These are phyloP conservation scores for Triticum turgidum DNA, from an alignment of 176 grass and related monocot genomes.

Conservation along the genomic window DNA sequence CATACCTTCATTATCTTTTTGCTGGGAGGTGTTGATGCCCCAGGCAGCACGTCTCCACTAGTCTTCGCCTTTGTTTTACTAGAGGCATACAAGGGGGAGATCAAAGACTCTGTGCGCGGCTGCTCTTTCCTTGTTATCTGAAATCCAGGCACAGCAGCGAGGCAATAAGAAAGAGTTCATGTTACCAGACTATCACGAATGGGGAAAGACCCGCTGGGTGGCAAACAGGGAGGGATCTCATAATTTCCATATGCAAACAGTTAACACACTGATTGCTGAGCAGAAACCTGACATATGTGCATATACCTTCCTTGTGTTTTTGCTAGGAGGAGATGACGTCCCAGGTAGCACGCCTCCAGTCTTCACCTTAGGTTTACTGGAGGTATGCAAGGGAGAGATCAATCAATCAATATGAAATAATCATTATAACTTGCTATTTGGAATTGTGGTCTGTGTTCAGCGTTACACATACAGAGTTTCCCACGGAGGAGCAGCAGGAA, in stretches of 20 bases:
- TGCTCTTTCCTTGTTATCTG: too few relatives aligned
- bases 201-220: neutral
- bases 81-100: too few relatives aligned
- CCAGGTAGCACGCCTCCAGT: neutral
- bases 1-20: too few relatives aligned
- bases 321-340: neutral
- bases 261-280: neutral
- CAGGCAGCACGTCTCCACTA: too few relatives aligned
- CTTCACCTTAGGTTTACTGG: constrained; percentile 5
- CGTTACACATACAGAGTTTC: too few relatives aligned
- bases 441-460: too few relatives aligned
- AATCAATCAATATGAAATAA: neutral
- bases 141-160: neutral
- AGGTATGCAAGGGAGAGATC: neutral
- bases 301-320: neutral
- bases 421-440: too few relatives aligned
- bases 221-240: neutral
- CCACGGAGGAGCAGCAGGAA: too few relatives aligned
- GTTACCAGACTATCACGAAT: neutral
- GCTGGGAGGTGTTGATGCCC: too few relatives aligned
- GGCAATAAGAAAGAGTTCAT: neutral
- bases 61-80: too few relatives aligned
- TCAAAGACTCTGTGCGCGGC: too few relatives aligned
- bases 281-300: neutral
- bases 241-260: neutral